These are phyloP conservation scores for Globisporangium camurandrum DNA, from an alignment of 352 stramenopile species.

Conservation along the genomic window DNA sequence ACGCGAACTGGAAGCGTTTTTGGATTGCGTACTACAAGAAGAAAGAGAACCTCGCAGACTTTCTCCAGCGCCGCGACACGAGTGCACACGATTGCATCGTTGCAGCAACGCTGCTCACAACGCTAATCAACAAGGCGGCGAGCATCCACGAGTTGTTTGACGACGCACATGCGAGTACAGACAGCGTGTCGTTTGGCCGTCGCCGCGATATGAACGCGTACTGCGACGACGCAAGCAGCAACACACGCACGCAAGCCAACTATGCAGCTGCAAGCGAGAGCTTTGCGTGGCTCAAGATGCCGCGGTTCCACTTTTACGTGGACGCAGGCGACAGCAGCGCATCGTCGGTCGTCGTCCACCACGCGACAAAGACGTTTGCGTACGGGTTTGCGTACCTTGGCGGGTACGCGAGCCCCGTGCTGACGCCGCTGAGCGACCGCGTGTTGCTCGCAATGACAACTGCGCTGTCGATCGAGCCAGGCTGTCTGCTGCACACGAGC, in stretches of 20 bases:
- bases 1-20: conserved; percentile 32
- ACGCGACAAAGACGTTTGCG: conserved; percentile 50
- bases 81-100: conserved; percentile 27
- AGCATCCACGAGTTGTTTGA: conserved; percentile 42
- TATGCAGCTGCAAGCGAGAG: conserved; percentile 35
- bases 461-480: conserved; percentile 44
- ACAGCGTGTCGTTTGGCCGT: not conserved
- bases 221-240: conserved; percentile 16
- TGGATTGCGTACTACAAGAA: conserved; percentile 41
- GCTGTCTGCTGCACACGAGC: conserved; percentile 32
- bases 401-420: conserved; percentile 26
- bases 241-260: conserved; percentile 26
- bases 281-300: conserved; percentile 57
- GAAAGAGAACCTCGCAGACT: conserved; percentile 35
- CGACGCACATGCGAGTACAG: too few species aligned
- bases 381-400: conserved; percentile 60
- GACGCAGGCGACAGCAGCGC: conserved; percentile 51
- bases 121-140: conserved; percentile 37
- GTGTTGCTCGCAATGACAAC: conserved; percentile 46
- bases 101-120: conserved; percentile 32
- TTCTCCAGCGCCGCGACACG: conserved; percentile 21
- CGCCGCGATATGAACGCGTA: conserved; percentile 4
- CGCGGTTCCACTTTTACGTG: conserved; percentile 57
- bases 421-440: conserved; percentile 56
- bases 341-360: conserved; percentile 44